Percentiles rank a stretch among this genome's conserved stretches.
Conservation (phyloP, 257 asterid genomes). For the Leptodermis oblonga region DNA sequence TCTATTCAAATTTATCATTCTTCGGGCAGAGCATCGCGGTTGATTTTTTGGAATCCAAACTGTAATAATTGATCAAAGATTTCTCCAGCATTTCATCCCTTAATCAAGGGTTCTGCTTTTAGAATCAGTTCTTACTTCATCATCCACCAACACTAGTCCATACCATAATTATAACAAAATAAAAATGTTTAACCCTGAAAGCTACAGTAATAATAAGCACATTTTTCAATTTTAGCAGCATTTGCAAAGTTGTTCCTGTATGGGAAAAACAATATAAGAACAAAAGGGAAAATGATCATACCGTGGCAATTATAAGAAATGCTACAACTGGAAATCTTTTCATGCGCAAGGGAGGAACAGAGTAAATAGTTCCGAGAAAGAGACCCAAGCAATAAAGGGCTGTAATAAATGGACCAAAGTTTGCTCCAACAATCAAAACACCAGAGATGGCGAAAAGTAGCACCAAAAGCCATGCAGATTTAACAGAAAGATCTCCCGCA, state of each 20-base stretch:
- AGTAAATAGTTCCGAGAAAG: conserved; percentile 87
- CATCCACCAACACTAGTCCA: not conserved
- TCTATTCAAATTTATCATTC: not conserved
- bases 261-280: not conserved
- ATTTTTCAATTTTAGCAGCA: not conserved
- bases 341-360: conserved; percentile 97
- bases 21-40: not conserved
- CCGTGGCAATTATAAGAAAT: conserved; percentile 95
- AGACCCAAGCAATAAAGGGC: conserved; percentile 90
- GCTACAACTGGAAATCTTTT: conserved; percentile 78
- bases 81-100: not conserved
- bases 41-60: not conserved
- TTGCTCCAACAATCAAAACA: conserved; percentile 65
- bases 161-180: not conserved
- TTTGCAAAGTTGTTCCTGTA: not conserved
- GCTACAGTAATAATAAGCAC: not conserved
- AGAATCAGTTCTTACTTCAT: not conserved
- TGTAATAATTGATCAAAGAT: not conserved
- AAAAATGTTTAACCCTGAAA: not conserved
- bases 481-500: conserved; percentile 92
- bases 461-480: conserved; percentile 88
- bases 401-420: conserved; percentile 86
- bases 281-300: conserved; percentile 24
- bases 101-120: not conserved
- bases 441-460: conserved; percentile 66